Conservation (phyloP, 495 filamentous ascomycete species). For the Penicillium egyptiacum region DNA sequence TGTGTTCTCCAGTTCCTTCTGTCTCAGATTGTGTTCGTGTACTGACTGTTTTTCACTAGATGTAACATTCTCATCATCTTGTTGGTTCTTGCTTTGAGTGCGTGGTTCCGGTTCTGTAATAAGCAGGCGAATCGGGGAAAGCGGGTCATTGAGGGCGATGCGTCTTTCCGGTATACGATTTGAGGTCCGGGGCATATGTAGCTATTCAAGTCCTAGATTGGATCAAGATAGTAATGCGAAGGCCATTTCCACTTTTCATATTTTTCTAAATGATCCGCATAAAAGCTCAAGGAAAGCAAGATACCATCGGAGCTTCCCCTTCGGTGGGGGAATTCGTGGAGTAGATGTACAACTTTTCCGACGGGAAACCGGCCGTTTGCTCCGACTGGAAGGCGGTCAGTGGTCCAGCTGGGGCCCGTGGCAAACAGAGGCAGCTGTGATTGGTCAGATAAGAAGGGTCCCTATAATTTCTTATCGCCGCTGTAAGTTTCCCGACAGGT, state of each 20-base stretch:
- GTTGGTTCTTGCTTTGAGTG: constrained; percentile 29
- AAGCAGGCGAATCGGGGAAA: constrained; percentile 38
- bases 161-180: constrained; percentile 43
- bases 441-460: constrained; percentile 13
- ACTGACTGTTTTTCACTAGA: constrained; percentile 23
- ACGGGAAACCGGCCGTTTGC: not conserved
- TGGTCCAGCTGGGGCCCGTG: not conserved
- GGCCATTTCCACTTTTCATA: not conserved
- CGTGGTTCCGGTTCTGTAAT: constrained; percentile 41
- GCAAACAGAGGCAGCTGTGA: not conserved
- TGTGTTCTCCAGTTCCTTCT: constrained; percentile 19
- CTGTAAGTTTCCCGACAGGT: constrained; percentile 12
- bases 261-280: not conserved
- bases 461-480: constrained; percentile 3
- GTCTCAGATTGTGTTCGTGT: not conserved
- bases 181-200: constrained; percentile 7
- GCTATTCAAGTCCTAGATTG: not conserved
- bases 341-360: constrained; percentile 7
- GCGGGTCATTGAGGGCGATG: constrained; percentile 37
- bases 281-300: constrained; percentile 12
- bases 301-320: constrained; percentile 5
- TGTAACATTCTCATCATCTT: constrained; percentile 47
- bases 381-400: not conserved
- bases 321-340: constrained; percentile 6
- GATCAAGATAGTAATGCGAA: not conserved